Evolutionary conservation across 345 rosid species (phyloP).

Genomic region (Psidium friedrichsthalianum): DNA sequence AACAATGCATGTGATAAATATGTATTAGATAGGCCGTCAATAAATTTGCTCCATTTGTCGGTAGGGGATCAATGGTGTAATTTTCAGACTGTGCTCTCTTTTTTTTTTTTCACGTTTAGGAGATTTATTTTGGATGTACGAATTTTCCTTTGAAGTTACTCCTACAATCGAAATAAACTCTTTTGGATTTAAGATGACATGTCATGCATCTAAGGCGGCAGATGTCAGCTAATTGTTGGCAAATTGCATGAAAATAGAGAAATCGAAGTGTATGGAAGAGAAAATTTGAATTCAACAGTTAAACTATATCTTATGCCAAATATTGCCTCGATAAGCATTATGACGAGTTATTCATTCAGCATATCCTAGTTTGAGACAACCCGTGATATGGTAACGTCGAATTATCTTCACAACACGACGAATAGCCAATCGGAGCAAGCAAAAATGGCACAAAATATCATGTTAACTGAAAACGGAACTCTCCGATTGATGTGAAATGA

Average conservation of each 20-base stretch:
- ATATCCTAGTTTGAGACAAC: not conserved
- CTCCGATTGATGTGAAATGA: not conserved
- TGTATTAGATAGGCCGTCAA: no score
- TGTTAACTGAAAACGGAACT: not conserved
- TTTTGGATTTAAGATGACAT: not conserved
- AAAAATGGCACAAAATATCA: not conserved
- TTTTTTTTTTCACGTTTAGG: no score
- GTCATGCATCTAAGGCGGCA: not conserved
- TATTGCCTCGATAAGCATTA: not conserved
- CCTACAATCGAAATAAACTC: not conserved
- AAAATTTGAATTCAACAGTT: not conserved
- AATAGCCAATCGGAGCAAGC: not conserved
- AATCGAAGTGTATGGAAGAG: not conserved
- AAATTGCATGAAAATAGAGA: not conserved
- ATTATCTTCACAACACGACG: not conserved
- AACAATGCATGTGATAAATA: no score
- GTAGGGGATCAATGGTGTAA: no score
- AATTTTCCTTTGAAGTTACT: not conserved
- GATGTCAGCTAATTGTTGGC: not conserved
- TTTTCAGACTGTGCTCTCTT: no score
- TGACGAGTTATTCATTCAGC: not conserved
- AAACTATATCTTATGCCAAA: not conserved
- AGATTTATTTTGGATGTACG: not conserved
- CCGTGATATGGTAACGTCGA: fast-evolving
- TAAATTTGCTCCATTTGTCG: no score